Conservation (phyloP, 768 basidiomycete species). For the Kondoa malvinella region DNA sequence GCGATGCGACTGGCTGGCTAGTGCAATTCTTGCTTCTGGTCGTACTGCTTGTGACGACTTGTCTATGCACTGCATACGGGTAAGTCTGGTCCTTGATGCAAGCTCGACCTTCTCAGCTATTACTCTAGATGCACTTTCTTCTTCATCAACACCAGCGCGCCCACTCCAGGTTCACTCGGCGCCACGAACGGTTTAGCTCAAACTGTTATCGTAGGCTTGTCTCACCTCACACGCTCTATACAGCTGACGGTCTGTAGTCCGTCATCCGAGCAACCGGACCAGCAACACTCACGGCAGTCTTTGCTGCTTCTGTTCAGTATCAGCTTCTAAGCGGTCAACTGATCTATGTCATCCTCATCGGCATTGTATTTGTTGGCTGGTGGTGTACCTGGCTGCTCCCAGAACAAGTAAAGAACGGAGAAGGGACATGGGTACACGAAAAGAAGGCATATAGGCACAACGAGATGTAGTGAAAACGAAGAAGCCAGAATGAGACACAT, state of each 20-base stretch:
- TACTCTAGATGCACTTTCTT: slow-evolving; percentile 12
- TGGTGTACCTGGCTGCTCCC: slow-evolving; percentile 7
- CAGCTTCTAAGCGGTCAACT: slow-evolving; percentile 9
- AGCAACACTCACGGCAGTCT: slow-evolving; percentile 9
- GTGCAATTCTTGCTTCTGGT: background rate
- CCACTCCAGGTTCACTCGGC: background rate
- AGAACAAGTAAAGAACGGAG: slow-evolving; percentile 9
- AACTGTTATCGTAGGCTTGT: background rate
- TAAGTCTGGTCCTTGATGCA: background rate
- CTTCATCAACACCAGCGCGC: slow-evolving; percentile 12
- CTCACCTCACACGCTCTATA: background rate
- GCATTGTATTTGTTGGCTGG: background rate
- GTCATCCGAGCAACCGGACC: slow-evolving; percentile 10
- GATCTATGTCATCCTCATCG: slow-evolving; percentile 11
- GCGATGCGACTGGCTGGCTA: background rate
- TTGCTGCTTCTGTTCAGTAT: slow-evolving; percentile 11
- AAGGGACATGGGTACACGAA: background rate
- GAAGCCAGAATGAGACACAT: background rate
- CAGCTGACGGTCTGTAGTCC: slow-evolving; percentile 6
- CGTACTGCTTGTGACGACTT: background rate
- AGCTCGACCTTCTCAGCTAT: background rate
- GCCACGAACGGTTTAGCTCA: slow-evolving; percentile 9
- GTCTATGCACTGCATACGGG: background rate
- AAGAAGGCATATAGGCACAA: background rate
- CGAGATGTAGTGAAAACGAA: background rate